Evolutionary conservation across 2,329 filamentous ascomycete genomes (phyloP).

Genomic region (Paecilomyces sp.): DNA sequence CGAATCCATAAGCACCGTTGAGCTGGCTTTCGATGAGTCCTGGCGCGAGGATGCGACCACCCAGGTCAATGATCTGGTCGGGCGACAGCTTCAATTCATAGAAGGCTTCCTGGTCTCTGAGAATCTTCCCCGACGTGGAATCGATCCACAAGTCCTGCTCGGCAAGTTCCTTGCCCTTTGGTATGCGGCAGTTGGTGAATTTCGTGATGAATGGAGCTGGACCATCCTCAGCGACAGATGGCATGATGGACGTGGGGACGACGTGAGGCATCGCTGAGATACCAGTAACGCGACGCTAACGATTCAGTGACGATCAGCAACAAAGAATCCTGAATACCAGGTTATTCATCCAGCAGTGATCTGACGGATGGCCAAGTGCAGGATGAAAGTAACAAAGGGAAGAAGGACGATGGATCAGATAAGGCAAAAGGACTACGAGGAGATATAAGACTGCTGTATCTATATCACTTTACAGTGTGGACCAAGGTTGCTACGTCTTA

Average conservation of each 20-base stretch:
- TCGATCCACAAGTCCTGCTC: constrained; percentile 84
- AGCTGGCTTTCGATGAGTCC: constrained; percentile 88
- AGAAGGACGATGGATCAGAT: not conserved
- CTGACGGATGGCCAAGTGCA: not conserved
- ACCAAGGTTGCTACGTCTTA: not conserved
- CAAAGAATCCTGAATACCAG: not conserved
- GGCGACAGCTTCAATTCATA: constrained; percentile 47
- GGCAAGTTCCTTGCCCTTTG: constrained; percentile 61
- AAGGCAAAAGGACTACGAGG: not conserved
- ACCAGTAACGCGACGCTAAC: not conserved
- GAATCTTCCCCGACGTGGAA: constrained; percentile 70
- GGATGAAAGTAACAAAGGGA: not conserved
- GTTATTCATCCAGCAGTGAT: not conserved
- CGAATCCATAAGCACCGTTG: constrained; percentile 88
- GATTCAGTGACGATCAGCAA: not conserved
- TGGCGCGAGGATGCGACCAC: constrained; percentile 74
- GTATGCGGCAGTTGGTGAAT: constrained; percentile 78
- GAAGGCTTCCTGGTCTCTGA: constrained; percentile 59
- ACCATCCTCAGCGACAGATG: constrained; percentile 26
- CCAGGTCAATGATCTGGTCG: constrained; percentile 69
- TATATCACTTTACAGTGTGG: not conserved
- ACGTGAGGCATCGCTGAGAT: not conserved
- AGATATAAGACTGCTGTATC: not conserved
- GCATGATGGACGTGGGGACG: constrained; percentile 18
- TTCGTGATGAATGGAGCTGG: constrained; percentile 58